Conservation (phyloP, 225 moss, liverwort and hornwort species). For the Marchantia polymorpha region DNA sequence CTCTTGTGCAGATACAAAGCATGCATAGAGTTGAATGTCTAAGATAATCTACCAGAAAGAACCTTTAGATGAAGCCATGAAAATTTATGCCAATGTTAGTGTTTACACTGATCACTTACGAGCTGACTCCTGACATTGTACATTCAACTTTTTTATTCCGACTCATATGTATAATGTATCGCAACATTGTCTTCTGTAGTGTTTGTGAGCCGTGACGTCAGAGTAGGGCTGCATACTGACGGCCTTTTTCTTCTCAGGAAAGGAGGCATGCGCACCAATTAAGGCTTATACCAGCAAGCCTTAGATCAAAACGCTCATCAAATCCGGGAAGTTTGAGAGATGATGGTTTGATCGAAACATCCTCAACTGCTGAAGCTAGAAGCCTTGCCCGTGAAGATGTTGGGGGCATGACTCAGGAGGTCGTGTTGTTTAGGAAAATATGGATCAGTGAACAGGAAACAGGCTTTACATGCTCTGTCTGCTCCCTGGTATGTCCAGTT, state of each 20-base stretch:
- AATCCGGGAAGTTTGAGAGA: conserved; percentile 16
- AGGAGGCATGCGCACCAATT: conserved; percentile 24
- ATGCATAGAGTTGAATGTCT: too few relatives aligned
- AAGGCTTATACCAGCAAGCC: conserved; percentile 13
- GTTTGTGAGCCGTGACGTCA: too few relatives aligned
- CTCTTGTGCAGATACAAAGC: too few relatives aligned
- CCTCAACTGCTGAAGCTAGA: not conserved
- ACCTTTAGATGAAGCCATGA: too few relatives aligned
- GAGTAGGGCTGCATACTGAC: not conserved
- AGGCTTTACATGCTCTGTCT: conserved; percentile 26
- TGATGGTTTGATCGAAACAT: conserved; percentile 11
- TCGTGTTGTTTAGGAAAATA: conserved; percentile 47
- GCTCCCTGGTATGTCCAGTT: conserved; percentile 5
- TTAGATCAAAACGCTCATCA: conserved; percentile 20
- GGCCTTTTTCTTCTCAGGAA: conserved; percentile 1
- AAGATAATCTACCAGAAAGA: too few relatives aligned
- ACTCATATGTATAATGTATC: too few relatives aligned
- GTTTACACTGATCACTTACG: not conserved
- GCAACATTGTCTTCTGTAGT: too few relatives aligned
- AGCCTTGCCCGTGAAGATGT: not conserved
- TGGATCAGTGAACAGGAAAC: conserved; percentile 50
- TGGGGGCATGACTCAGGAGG: conserved; percentile 38
- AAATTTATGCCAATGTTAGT: too few relatives aligned
- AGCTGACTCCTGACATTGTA: too few relatives aligned
- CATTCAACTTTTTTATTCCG: too few relatives aligned